Evolutionary conservation across 495 filamentous ascomycete genomes (phyloP).

Genomic region (Aspergillus carlsbadensis): DNA sequence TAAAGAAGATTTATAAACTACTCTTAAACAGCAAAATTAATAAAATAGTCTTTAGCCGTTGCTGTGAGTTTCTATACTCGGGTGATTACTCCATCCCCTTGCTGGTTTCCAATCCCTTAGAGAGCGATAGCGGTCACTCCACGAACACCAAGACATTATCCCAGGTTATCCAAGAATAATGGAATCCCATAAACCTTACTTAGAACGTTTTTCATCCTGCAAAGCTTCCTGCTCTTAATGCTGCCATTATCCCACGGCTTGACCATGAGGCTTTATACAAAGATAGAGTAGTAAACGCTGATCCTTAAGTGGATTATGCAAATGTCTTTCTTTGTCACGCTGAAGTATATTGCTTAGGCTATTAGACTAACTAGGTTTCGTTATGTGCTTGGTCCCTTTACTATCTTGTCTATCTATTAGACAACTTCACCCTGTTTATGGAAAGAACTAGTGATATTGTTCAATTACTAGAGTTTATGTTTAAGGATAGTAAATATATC

Average conservation of each 20-base stretch:
- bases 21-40: slow-evolving; percentile 13
- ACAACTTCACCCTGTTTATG: slow-evolving; percentile 25
- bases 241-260: slow-evolving; percentile 9
- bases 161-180: slow-evolving; percentile 2
- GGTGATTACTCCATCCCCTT: slow-evolving; percentile 20
- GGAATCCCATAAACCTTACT: slow-evolving; percentile 12
- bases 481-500: slow-evolving; percentile 26
- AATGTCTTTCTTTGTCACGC: slow-evolving; percentile 32
- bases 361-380: slow-evolving; percentile 24
- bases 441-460: slow-evolving; percentile 31
- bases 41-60: slow-evolving; percentile 18
- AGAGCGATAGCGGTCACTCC: not conserved
- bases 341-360: slow-evolving; percentile 28
- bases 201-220: slow-evolving; percentile 18
- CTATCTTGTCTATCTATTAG: slow-evolving; percentile 30
- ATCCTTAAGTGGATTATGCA: slow-evolving; percentile 26
- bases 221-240: not conserved
- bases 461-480: slow-evolving; percentile 31
- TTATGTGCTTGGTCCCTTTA: slow-evolving; percentile 28
- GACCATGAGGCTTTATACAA: not conserved
- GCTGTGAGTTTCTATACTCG: slow-evolving; percentile 20
- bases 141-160: not conserved
- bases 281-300: slow-evolving; percentile 5
- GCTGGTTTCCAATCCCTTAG: not conserved
- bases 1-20: not conserved